These are phyloP conservation scores for Francoa sonchifolia DNA, from an alignment of 441 rosid genomes.

Conservation along the genomic window DNA sequence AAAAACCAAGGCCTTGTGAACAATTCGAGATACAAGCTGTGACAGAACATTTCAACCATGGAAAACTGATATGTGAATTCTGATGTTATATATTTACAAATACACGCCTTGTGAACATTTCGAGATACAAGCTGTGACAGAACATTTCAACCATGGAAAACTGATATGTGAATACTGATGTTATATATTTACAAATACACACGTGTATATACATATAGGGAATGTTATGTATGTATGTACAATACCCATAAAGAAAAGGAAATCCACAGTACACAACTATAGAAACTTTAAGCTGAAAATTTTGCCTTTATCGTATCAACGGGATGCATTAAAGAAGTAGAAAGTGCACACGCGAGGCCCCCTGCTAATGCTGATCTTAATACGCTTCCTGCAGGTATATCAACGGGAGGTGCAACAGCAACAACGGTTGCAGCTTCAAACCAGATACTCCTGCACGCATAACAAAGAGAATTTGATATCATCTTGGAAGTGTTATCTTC, in stretches of 20 bases:
- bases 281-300: constrained; percentile 9
- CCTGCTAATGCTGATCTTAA: constrained; percentile 93
- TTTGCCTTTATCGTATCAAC: constrained; percentile 81
- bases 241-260: too few species aligned
- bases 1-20: constrained; percentile 2
- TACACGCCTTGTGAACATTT: too few species aligned
- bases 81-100: too few species aligned
- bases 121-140: too few species aligned
- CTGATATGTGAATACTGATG: too few species aligned
- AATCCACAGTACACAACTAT: neutral
- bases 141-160: too few species aligned
- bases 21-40: constrained; percentile 1
- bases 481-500: neutral
- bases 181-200: neutral
- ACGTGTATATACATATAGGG: neutral
- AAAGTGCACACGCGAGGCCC: constrained; percentile 88
- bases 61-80: too few species aligned
- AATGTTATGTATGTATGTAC: too few species aligned
- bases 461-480: constrained; percentile 11
- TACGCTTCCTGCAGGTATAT: constrained; percentile 78
- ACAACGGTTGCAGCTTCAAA: constrained; percentile 96
- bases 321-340: constrained; percentile 77
- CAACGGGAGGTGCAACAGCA: constrained; percentile 89
- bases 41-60: too few species aligned
- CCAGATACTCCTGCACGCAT: constrained; percentile 65